Evolutionary conservation across 257 asterid species (phyloP), one percentile per base, ranked within the genome.

Genomic region (Przewalskia tangutica): DNA sequence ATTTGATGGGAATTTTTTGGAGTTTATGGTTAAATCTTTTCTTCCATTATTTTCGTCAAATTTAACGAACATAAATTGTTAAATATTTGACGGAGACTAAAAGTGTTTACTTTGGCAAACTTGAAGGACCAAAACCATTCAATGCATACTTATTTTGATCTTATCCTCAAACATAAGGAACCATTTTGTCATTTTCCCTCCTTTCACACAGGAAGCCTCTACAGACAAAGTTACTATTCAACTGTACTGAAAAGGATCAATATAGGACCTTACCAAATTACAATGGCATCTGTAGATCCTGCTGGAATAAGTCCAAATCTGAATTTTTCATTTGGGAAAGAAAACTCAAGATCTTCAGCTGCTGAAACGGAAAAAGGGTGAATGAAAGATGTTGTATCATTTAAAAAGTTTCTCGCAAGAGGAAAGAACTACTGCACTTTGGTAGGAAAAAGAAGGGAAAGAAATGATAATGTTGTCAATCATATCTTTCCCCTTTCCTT

Each of bases 261-360:
- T 18, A 27, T 27, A 65, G 67, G 66, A 81, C 77, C 54, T 66
- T 92, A 95, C 99, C 99, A 95, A 70, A 95, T 93, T 67, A 87
- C 98, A 6, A 92, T 88, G 75, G 99, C 97, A 89, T 95, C 99
- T n/a, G 99, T 95, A n/a, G 99, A 95, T 85, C 99, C 99, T 63
- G 99, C 97, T 63, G 99, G 99, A 85, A 95, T 95, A 83, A 95
- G 89, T 85, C 99, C 99, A 85, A 95, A 87, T 91, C 97, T 91
- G 85, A 95, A 95, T 67, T 79, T 82, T 84, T 90, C 91, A 86
- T 88, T 93, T 16, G 97, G 95, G 85, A 95, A 86, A 65, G 88
- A 85, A 85, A 91, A 90, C 75, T 87, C 93, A 12, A 82, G 85
- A 83, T 90, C 93, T 81, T 87, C 90, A 36, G 77, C 97, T 91